Percentiles rank a stretch among this genome's conserved stretches.
Evolutionary conservation across 2,329 filamentous ascomycete genomes (phyloP).

Genomic region (Aspergillus transmontanensis): DNA sequence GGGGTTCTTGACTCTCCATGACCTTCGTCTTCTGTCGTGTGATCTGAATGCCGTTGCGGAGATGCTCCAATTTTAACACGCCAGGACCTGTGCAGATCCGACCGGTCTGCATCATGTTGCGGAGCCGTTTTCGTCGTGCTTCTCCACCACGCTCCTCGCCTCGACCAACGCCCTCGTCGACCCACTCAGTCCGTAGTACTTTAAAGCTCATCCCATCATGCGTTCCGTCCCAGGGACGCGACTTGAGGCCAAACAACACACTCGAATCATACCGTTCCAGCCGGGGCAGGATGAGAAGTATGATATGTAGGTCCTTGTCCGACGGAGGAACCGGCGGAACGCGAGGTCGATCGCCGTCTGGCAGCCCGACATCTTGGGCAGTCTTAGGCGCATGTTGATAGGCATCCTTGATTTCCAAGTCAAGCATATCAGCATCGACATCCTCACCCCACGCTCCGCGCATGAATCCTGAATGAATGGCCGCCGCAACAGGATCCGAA

Average conservation of each 20-base stretch:
- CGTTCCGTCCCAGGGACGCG: constrained; percentile 72
- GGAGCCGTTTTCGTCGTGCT: constrained; percentile 53
- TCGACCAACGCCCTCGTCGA: constrained; percentile 65
- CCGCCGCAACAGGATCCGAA: constrained; percentile 87
- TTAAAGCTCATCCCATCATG: constrained; percentile 92
- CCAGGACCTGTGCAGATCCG: constrained; percentile 45
- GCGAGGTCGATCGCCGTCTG: constrained; percentile 32
- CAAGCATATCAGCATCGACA: constrained; percentile 69
- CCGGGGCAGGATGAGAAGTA: constrained; percentile 77
- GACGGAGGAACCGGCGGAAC: constrained; percentile 55
- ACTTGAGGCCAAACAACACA: constrained; percentile 78
- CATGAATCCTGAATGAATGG: constrained; percentile 92
- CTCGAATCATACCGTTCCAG: constrained; percentile 75
- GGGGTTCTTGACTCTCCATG: constrained; percentile 28
- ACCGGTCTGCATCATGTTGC: constrained; percentile 45
- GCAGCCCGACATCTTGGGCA: constrained; percentile 38
- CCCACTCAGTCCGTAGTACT: constrained; percentile 80
- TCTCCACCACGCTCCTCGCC: constrained; percentile 50
- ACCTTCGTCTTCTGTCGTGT: constrained; percentile 27
- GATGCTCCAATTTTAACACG: constrained; percentile 37
- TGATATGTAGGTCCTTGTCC: constrained; percentile 83
- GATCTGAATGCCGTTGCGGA: constrained; percentile 36
- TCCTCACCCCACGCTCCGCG: constrained; percentile 83
- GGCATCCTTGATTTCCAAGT: constrained; percentile 53
- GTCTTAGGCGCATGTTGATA: constrained; percentile 47